phyloP scores from a whole-genome alignment of 805 yeast species.

The Kazachstania africana region DNA sequence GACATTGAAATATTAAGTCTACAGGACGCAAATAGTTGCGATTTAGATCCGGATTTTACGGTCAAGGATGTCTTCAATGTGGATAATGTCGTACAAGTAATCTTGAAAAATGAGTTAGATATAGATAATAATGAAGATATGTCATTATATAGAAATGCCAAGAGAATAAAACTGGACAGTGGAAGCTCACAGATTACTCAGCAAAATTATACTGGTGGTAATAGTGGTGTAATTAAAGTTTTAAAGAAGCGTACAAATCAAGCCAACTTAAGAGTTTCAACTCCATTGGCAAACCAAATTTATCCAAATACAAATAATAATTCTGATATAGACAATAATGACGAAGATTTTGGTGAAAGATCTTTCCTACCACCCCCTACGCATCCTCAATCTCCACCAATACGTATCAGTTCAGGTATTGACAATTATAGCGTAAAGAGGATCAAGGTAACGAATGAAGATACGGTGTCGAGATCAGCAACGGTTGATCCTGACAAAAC shows the following conservation, averaged over 20 bases:
- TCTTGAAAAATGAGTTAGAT: constrained; percentile 31
- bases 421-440: constrained; percentile 22
- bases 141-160: constrained; percentile 14
- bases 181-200: constrained; percentile 5
- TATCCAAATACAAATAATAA: constrained; percentile 21
- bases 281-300: constrained; percentile 31
- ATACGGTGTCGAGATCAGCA: constrained; percentile 29
- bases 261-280: constrained; percentile 24
- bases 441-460: constrained; percentile 23
- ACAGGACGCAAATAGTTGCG: constrained; percentile 60
- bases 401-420: constrained; percentile 27
- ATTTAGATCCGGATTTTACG: constrained; percentile 65
- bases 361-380: constrained; percentile 29
- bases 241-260: constrained; percentile 14
- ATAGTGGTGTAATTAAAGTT: constrained; percentile 11
- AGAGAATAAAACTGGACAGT: constrained; percentile 17
- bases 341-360: constrained; percentile 23
- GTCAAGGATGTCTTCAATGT: constrained; percentile 53
- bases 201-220: constrained; percentile 3
- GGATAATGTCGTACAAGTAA: constrained; percentile 35
- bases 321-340: constrained; percentile 14
- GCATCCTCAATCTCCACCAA: constrained; percentile 28
- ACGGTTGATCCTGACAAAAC: constrained; percentile 29
- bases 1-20: constrained; percentile 44
- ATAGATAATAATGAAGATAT: constrained; percentile 14